phyloP scores from a whole-genome alignment of 306 rosid species.

The Corylus heterophylla region DNA sequence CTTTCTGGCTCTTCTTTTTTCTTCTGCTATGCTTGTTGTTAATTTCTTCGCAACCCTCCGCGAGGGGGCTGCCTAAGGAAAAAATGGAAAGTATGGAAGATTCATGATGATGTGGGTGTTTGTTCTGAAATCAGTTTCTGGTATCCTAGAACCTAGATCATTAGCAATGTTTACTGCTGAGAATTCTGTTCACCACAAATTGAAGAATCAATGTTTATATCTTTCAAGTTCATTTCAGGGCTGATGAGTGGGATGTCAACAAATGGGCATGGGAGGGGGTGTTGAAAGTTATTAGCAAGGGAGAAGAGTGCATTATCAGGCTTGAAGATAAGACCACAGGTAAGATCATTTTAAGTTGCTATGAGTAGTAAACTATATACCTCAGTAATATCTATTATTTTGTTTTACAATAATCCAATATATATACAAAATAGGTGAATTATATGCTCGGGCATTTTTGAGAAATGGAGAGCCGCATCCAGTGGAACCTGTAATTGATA shows the following conservation, averaged over 20 bases:
- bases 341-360: constrained; percentile 38
- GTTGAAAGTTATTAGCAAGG: constrained; percentile 82
- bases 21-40: no score
- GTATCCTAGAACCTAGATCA: not conserved
- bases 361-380: constrained; percentile 9
- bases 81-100: not conserved
- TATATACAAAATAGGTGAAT: constrained; percentile 63
- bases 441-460: constrained; percentile 96
- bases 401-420: constrained; percentile 11
- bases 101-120: not conserved
- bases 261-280: constrained; percentile 96
- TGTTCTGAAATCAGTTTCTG: not conserved
- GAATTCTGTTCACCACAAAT: constrained; percentile 20
- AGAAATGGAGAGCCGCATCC: constrained; percentile 95
- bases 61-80: no score
- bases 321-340: constrained; percentile 92
- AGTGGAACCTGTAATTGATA: constrained; percentile 94
- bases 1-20: not conserved
- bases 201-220: constrained; percentile 27
- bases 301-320: constrained; percentile 89
- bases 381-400: constrained; percentile 9
- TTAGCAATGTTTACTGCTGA: not conserved
- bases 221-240: constrained; percentile 64
- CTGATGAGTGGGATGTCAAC: constrained; percentile 99
- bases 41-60: no score